Evolutionary conservation across 148 eudicot genomes (phyloP).

Genomic region (Silene conica): DNA sequence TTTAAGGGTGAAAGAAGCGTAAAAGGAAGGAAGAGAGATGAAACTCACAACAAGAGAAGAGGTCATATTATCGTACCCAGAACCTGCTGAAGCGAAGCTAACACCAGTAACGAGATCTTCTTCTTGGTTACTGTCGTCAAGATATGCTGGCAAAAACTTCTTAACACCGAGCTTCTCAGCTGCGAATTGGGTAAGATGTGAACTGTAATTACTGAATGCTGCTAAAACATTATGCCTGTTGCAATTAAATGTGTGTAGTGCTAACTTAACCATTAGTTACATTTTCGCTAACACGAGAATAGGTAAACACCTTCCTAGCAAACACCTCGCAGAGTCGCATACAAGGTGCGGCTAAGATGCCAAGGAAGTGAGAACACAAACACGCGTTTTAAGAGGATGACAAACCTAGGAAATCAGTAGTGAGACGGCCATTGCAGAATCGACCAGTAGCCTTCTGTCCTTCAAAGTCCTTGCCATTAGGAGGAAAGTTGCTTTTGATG

Average conservation of each 20-base stretch:
- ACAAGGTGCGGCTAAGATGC: too few relatives aligned
- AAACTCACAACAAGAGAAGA: constrained; percentile 36
- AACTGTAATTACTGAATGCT: neutral
- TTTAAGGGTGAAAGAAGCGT: too few relatives aligned
- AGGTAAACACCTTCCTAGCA: too few relatives aligned
- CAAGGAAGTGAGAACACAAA: too few relatives aligned
- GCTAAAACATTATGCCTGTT: neutral
- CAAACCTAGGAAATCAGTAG: constrained; percentile 34
- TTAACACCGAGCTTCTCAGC: constrained; percentile 43
- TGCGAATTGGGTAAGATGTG: constrained; percentile 8
- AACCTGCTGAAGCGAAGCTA: constrained; percentile 66
- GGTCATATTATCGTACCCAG: constrained; percentile 59
- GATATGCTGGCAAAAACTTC: constrained; percentile 45
- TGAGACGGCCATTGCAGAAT: constrained; percentile 26
- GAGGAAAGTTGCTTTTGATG: constrained; percentile 29
- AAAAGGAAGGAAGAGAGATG: neutral
- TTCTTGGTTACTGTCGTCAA: constrained; percentile 28
- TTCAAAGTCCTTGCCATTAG: constrained; percentile 31
- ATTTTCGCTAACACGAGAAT: too few relatives aligned
- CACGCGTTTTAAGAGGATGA: neutral
- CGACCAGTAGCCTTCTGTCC: constrained; percentile 29
- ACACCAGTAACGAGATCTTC: constrained; percentile 61
- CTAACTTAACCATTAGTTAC: too few relatives aligned
- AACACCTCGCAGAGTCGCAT: too few relatives aligned
- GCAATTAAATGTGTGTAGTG: neutral